A percentile compares a stretch with the other conserved stretches of the same genome.
Evolutionary conservation across 176 grass and related monocot genomes (phyloP).

Genomic region (Oryza nivara): DNA sequence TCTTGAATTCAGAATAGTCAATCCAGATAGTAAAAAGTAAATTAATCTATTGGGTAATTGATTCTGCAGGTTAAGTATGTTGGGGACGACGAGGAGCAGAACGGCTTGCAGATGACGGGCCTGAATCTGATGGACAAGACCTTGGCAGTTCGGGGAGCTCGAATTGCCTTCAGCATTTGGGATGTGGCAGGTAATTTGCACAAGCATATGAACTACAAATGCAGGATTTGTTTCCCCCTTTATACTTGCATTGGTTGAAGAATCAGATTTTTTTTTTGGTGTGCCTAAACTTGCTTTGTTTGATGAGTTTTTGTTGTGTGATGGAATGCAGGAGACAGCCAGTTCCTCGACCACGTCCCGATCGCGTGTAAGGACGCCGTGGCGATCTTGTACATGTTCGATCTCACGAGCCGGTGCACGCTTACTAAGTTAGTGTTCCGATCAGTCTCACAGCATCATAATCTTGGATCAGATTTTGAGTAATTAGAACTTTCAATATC

Average conservation of each 20-base stretch:
- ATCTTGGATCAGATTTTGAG: background rate
- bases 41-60: background rate
- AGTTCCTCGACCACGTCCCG: constrained; percentile 70
- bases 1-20: background rate
- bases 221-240: background rate
- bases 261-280: background rate
- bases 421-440: constrained; percentile 78
- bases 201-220: background rate
- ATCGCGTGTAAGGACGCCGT: constrained; percentile 96
- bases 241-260: constrained; percentile 8
- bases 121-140: constrained; percentile 98
- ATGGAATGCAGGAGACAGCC: constrained; percentile 63
- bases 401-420: constrained; percentile 90
- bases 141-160: constrained; percentile 63
- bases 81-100: constrained; percentile 74
- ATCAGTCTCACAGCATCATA: constrained; percentile 1
- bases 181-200: constrained; percentile 80
- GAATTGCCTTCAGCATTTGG: constrained; percentile 90
- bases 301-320: background rate
- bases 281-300: background rate
- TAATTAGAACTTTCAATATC: background rate
- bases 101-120: constrained; percentile 80
- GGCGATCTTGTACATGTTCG: constrained; percentile 94
- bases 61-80: constrained; percentile 82
- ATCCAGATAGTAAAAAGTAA: background rate